A percentile compares a stretch with the other conserved stretches of the same genome.
These are phyloP conservation scores for Petunia secreta DNA, from an alignment of 257 asterid genomes.

Conservation along the genomic window DNA sequence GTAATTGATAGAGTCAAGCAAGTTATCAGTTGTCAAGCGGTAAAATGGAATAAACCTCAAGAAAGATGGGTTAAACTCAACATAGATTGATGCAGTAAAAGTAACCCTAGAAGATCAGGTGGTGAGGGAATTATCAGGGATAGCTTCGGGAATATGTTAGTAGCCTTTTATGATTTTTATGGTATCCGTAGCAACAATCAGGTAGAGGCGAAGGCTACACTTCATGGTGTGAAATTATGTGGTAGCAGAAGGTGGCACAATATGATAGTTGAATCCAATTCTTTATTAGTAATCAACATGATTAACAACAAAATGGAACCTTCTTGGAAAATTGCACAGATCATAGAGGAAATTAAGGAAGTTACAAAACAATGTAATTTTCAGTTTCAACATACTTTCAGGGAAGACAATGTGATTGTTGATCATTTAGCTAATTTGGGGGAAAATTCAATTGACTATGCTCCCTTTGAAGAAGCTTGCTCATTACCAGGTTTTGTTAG, in stretches of 20 bases:
- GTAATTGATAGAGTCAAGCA: too few relatives aligned
- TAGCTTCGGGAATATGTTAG: background rate
- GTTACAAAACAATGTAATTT: too few relatives aligned
- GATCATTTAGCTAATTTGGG: background rate
- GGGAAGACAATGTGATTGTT: background rate
- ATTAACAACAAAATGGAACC: background rate
- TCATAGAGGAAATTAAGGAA: background rate
- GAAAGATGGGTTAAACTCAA: too few relatives aligned
- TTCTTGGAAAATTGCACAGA: background rate
- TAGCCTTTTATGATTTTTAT: background rate
- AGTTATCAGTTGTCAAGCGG: too few relatives aligned
- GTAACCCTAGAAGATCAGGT: too few relatives aligned
- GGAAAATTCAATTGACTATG: background rate
- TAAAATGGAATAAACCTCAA: too few relatives aligned
- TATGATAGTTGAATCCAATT: too few relatives aligned
- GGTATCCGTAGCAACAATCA: background rate
- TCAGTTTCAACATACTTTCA: background rate
- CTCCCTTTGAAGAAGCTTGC: background rate
- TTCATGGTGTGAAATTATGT: background rate
- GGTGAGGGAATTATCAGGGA: too few relatives aligned
- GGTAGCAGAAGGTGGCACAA: background rate
- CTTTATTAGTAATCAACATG: background rate
- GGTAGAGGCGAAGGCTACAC: background rate
- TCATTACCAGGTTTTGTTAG: background rate
- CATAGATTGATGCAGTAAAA: too few relatives aligned